Conservation (phyloP, 2,329 filamentous ascomycete species). For the Knufia fluminis region DNA sequence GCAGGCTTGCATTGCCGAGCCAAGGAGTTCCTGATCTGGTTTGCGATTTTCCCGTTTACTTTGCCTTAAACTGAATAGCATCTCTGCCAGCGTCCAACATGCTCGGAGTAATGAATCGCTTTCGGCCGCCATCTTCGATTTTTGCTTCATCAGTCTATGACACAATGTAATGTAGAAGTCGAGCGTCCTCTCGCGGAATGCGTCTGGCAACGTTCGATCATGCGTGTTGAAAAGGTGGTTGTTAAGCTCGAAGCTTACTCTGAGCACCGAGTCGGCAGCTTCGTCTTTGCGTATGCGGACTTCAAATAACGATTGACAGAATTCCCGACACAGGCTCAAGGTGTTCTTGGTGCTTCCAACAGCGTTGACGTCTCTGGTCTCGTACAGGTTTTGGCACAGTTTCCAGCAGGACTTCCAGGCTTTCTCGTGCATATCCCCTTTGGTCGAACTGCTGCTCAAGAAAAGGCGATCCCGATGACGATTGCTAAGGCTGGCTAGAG, state of each 20-base stretch:
- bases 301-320: slow-evolving; percentile 86
- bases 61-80: slow-evolving; percentile 83
- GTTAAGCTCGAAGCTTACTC: slow-evolving; percentile 90
- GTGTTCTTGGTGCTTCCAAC: slow-evolving; percentile 63
- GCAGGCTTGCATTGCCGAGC: slow-evolving; percentile 82
- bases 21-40: slow-evolving; percentile 73
- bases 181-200: slow-evolving; percentile 78
- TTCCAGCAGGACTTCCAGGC: slow-evolving; percentile 95
- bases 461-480: slow-evolving; percentile 74
- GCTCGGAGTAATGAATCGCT: slow-evolving; percentile 75
- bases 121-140: slow-evolving; percentile 66
- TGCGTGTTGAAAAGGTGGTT: slow-evolving; percentile 93
- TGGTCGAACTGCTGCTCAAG: slow-evolving; percentile 47
- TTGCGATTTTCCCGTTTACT: slow-evolving; percentile 63
- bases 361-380: slow-evolving; percentile 63
- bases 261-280: slow-evolving; percentile 70
- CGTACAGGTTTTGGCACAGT: slow-evolving; percentile 80
- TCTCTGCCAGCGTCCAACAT: slow-evolving; percentile 85
- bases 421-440: slow-evolving; percentile 73
- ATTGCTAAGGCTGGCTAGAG: slow-evolving; percentile 73
- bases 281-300: slow-evolving; percentile 70
- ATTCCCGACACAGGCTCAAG: slow-evolving; percentile 79
- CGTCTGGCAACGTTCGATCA: slow-evolving; percentile 71
- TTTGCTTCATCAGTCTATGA: slow-evolving; percentile 92
- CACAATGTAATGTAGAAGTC: slow-evolving; percentile 94